Evolutionary conservation across 23 red algal species (phyloP).

Genomic region (Chondrus crispus): DNA sequence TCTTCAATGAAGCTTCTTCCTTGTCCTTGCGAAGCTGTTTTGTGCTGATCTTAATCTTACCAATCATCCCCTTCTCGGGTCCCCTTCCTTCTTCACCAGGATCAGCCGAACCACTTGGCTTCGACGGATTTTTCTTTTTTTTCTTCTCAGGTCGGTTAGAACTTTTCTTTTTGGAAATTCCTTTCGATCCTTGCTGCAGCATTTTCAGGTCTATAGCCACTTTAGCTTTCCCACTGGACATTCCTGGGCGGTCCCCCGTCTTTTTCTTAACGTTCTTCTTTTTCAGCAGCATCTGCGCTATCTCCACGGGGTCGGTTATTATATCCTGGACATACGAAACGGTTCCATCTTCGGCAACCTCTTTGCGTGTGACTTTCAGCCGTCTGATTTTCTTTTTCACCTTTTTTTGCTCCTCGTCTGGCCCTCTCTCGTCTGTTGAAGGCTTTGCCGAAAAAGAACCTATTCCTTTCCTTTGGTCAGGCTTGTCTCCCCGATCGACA

Average conservation of each 20-base stretch:
- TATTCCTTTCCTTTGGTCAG: too few relatives aligned
- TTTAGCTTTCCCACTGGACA: conserved; percentile 14
- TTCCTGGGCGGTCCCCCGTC: conserved; percentile 7
- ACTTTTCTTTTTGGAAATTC: conserved; percentile 17
- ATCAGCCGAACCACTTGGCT: not conserved
- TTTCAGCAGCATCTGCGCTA: conserved; percentile 9
- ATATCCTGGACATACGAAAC: conserved; percentile 8
- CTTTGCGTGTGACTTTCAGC: conserved; percentile 61
- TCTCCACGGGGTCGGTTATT: conserved; percentile 64
- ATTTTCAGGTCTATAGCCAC: conserved; percentile 36
- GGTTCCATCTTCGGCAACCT: conserved; percentile 39
- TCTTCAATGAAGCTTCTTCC: conserved; percentile 49
- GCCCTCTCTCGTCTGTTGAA: not conserved
- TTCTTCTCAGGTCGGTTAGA: conserved; percentile 6
- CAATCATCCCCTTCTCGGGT: conserved; percentile 32
- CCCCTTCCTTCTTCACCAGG: conserved; percentile 5
- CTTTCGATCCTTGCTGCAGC: conserved; percentile 25
- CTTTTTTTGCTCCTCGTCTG: not conserved
- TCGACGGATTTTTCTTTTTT: not conserved
- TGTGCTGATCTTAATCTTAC: conserved; percentile 75
- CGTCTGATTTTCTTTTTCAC: conserved; percentile 43
- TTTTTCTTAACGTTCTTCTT: conserved; percentile 26
- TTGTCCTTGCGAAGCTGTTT: conserved; percentile 56
- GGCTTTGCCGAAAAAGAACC: too few relatives aligned
- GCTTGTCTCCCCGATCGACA: too few relatives aligned